These are phyloP conservation scores for Pythium plurisporium DNA, from an alignment of 352 stramenopile species.

Conservation along the genomic window DNA sequence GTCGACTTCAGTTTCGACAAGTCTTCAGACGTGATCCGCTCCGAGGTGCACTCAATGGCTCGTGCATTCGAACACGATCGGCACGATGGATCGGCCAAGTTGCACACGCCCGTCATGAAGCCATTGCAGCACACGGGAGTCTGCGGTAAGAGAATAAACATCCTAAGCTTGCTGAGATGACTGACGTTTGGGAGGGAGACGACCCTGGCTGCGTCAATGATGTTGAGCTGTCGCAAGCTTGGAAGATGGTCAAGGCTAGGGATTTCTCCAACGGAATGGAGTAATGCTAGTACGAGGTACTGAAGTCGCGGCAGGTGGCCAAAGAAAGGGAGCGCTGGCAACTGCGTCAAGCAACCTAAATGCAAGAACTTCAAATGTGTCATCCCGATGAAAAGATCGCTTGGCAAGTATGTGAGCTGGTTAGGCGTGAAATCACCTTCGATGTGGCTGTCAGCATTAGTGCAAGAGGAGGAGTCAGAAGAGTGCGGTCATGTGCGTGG, in stretches of 20 bases:
- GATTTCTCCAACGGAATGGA: conserved; percentile 4
- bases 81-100: conserved; percentile 12
- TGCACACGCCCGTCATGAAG: conserved; percentile 17
- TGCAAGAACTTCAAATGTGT: conserved; percentile 8
- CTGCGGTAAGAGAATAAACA: conserved; percentile 3
- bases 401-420: neutral
- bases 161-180: conserved; percentile 1
- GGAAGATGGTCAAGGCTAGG: conserved; percentile 6
- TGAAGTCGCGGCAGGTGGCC: neutral
- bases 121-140: conserved; percentile 27
- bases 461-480: neutral
- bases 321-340: neutral
- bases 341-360: neutral
- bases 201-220: conserved; percentile 6
- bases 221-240: conserved; percentile 2
- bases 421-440: neutral
- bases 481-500: neutral
- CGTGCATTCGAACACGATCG: neutral
- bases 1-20: too few relatives aligned
- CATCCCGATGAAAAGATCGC: conserved; percentile 1
- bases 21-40: too few relatives aligned
- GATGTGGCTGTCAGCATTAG: neutral
- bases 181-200: neutral
- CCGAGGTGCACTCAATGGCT: neutral
- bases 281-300: conserved; percentile 1